Base-by-base conservation (phyloP, 1,284 basidiomycete genomes). In the Puccinia hordei region DNA sequence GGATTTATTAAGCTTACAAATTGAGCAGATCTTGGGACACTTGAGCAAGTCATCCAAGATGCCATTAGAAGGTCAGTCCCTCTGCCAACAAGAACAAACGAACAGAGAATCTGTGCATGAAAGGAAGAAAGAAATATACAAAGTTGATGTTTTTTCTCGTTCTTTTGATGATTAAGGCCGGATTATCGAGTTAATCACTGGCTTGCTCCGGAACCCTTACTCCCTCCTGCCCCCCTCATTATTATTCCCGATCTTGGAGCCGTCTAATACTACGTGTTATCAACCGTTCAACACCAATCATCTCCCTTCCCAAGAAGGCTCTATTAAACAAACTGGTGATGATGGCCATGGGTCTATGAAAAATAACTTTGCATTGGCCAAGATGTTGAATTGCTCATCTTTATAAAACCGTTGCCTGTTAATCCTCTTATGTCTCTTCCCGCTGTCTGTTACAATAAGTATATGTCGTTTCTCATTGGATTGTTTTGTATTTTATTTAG, bases 61-160 rank as follows among this genome's bases (percentile, higher is more conserved):
- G 59, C 78, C 78, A 13, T 46, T 80, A 61, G 78, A 55, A 61
- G 78, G 78, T 79, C 41, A 72, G 76, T 61, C 17, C 49, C 27
- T 59, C 59, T 46, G 12, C 19, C 49, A n/a, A 22, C 49, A 5
- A 51, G n/a, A 38, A 17, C 19, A 38, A 41, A 63, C 22, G 15
- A 12, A 41, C 38, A 41, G 38, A 41, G 6, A 41, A 41, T 41
- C 38, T 41, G 38, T 6, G 12, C 6, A 41, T 41, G 38, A 41
- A 41, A 63, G 35, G 15, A 63, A 63, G 19, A 63, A 3, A 41
- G n/a, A n/a, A 4, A 19, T 2, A 61, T 5, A 35, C 33, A 35
- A 44, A 8, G 13, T 44, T 44, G 41, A 44, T 13, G 41, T 44
- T 44, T 44, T 44, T 44, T 44, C 35, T 38, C 41, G 6, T 22